These are phyloP conservation scores for Pulveroboletus frians DNA, from an alignment of 768 basidiomycete species.

Conservation along the genomic window DNA sequence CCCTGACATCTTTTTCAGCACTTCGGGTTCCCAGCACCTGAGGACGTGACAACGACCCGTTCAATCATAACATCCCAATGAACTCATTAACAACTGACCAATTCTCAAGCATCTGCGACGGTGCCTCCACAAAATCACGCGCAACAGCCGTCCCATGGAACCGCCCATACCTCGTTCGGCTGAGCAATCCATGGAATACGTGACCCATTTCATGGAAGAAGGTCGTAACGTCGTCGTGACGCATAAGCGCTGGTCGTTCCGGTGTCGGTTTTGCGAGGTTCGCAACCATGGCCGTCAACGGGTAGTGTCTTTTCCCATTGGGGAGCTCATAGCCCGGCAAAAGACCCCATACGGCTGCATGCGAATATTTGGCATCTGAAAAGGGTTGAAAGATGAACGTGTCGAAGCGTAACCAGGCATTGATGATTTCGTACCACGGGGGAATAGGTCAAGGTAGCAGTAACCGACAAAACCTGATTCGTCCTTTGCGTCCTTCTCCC, in stretches of 20 bases:
- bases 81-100: constrained; percentile 43
- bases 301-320: constrained; percentile 62
- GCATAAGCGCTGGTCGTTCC: constrained; percentile 77
- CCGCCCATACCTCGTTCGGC: constrained; percentile 60
- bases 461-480: constrained; percentile 74
- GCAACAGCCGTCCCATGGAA: constrained; percentile 85
- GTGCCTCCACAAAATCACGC: constrained; percentile 84
- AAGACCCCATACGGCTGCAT: constrained; percentile 82
- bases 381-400: neutral
- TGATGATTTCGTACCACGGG: constrained; percentile 48
- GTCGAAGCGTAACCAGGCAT: neutral
- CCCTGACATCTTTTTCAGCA: constrained; percentile 69
- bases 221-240: constrained; percentile 83
- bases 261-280: constrained; percentile 84
- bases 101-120: constrained; percentile 90
- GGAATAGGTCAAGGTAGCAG: constrained; percentile 85
- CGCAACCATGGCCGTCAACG: constrained; percentile 81
- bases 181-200: constrained; percentile 65
- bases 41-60: neutral
- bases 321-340: constrained; percentile 57
- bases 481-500: constrained; percentile 73
- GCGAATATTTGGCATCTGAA: constrained; percentile 71
- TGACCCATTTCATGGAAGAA: constrained; percentile 92
- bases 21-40: constrained; percentile 79
- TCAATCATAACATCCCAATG: neutral